A percentile compares a stretch with the other conserved stretches of the same genome.
Conservation (phyloP, 108 stramenopile species). For the Hondaea fermentalgiana region DNA sequence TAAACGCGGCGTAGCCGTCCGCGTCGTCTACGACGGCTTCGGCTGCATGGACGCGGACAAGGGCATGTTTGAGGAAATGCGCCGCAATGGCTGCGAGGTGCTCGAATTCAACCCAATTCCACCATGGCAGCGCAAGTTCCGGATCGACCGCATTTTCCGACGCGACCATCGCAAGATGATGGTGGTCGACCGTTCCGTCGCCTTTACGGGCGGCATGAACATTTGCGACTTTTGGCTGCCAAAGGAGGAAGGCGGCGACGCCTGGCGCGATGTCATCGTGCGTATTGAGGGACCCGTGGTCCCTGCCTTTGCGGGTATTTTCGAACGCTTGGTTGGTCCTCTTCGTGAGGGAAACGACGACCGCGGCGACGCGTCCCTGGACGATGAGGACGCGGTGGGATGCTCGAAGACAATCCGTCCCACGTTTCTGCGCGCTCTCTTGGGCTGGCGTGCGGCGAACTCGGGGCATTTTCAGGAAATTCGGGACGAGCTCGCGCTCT, state of each 20-base stretch:
- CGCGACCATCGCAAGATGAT: conserved; percentile 2
- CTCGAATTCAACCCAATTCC: background rate
- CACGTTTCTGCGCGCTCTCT: background rate
- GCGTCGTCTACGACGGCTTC: background rate
- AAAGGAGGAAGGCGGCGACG: background rate
- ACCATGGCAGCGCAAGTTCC: background rate
- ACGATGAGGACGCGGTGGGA: too few species aligned
- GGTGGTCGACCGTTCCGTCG: background rate
- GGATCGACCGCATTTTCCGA: background rate
- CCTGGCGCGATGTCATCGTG: conserved; percentile 12
- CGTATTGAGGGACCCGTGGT: background rate
- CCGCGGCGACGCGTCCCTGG: background rate
- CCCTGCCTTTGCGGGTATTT: conserved; percentile 1
- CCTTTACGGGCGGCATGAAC: conserved; percentile 12
- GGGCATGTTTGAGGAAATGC: background rate
- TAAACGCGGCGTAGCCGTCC: background rate
- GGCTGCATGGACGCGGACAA: background rate
- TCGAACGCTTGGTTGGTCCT: background rate
- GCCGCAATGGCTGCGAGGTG: background rate
- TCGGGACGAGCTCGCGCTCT: background rate
- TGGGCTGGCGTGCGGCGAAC: background rate
- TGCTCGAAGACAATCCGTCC: background rate
- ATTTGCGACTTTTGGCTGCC: conserved; percentile 15
- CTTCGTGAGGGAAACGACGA: background rate
- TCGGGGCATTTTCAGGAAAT: background rate